Conservation (phyloP, 2,329 filamentous ascomycete species). For the Claviceps sorghi region DNA sequence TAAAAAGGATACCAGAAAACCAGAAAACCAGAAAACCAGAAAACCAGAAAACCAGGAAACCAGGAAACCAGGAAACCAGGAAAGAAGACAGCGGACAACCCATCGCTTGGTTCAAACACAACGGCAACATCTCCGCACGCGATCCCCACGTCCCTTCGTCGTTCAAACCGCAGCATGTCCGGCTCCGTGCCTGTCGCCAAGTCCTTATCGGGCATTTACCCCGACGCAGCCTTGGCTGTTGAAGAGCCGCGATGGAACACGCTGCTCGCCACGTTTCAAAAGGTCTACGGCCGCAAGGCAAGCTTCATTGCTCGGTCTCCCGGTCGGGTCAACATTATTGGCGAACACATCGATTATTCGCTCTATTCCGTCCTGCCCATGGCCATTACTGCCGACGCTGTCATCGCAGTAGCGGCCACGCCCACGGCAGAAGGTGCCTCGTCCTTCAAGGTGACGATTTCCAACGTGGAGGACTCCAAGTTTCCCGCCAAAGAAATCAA, state of each 20-base stretch:
- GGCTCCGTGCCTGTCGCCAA: conserved; percentile 57
- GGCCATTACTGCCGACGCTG: conserved; percentile 80
- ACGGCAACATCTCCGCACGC: neutral
- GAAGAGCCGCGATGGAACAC: conserved; percentile 64
- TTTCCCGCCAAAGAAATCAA: conserved; percentile 65
- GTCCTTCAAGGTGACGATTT: conserved; percentile 56
- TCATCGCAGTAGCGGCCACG: conserved; percentile 61
- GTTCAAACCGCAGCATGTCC: conserved; percentile 24
- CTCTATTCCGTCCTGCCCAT: conserved; percentile 92
- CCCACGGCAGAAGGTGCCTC: conserved; percentile 33
- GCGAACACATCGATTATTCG: conserved; percentile 98
- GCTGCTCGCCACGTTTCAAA: conserved; percentile 56
- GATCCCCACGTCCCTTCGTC: neutral
- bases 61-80: too few species aligned
- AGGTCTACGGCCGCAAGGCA: conserved; percentile 53
- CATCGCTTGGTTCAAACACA: neutral
- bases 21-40: too few species aligned
- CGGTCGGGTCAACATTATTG: conserved; percentile 93
- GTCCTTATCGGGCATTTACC: conserved; percentile 72
- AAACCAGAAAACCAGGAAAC: too few species aligned
- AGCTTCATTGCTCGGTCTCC: conserved; percentile 81
- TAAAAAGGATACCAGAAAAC: too few species aligned
- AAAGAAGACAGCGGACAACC: neutral
- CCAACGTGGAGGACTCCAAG: conserved; percentile 61
- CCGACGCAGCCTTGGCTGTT: conserved; percentile 49